phyloP scores from a whole-genome alignment of 306 rosid species.

The Medicago ruthenica region DNA sequence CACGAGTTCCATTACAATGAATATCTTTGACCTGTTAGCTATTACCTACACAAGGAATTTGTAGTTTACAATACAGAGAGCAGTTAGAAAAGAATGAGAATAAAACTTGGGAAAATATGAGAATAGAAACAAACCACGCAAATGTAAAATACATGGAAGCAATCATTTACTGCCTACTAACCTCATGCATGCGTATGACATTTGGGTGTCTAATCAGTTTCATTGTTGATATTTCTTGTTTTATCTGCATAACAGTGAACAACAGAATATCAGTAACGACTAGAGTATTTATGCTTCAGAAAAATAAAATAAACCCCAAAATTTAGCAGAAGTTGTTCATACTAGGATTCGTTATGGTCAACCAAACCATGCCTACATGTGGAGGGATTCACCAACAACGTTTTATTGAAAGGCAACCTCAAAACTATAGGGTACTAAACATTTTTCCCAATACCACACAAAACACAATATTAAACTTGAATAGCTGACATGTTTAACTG shows the following conservation, averaged over 20 bases:
- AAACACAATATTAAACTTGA: not conserved
- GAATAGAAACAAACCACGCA: slow-evolving; percentile 31
- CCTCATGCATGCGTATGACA: slow-evolving; percentile 94
- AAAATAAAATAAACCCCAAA: slow-evolving; percentile 8
- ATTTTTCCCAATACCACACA: slow-evolving; percentile 7
- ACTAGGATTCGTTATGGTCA: slow-evolving; percentile 1
- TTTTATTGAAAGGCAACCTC: slow-evolving; percentile 16
- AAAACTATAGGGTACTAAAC: slow-evolving; percentile 13
- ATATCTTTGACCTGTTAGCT: slow-evolving; percentile 96
- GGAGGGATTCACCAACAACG: not conserved
- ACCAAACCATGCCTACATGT: not conserved
- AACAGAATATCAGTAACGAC: slow-evolving; percentile 21
- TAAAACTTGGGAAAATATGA: slow-evolving; percentile 33
- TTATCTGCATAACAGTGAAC: slow-evolving; percentile 67
- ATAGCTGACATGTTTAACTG: too few species aligned
- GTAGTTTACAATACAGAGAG: slow-evolving; percentile 35
- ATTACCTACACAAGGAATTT: slow-evolving; percentile 71
- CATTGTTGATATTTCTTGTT: slow-evolving; percentile 96
- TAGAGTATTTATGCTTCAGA: slow-evolving; percentile 3
- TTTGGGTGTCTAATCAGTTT: slow-evolving; percentile 91
- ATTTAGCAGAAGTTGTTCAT: slow-evolving; percentile 26
- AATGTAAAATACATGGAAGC: slow-evolving; percentile 17
- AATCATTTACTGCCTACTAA: slow-evolving; percentile 46
- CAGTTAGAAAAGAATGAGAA: slow-evolving; percentile 24
- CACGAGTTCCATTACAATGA: slow-evolving; percentile 88